Evolutionary conservation across 225 moss, liverwort and hornwort genomes (phyloP).

Genomic region (Climacium dendroides): DNA sequence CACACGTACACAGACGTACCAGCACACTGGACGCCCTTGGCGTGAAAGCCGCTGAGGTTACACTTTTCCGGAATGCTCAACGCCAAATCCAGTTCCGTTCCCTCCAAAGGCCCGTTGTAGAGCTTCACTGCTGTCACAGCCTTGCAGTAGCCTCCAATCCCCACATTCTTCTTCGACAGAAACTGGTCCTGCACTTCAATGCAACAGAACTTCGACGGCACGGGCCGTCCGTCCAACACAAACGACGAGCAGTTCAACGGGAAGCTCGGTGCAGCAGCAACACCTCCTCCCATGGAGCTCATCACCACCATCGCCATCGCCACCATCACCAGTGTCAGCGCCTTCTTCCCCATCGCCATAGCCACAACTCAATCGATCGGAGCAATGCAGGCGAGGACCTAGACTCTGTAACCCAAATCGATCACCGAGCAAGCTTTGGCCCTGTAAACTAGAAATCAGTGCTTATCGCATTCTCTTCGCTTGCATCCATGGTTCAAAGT

Average conservation of each 20-base stretch:
- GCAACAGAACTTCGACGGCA: slow-evolving; percentile 4
- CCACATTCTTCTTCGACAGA: background rate
- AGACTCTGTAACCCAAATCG: background rate
- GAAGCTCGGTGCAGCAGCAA: background rate
- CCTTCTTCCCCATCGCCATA: background rate
- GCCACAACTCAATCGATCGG: background rate
- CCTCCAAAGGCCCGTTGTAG: background rate
- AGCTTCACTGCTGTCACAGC: background rate
- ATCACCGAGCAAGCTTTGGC: background rate
- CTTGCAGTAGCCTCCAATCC: background rate
- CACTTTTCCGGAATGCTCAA: slow-evolving; percentile 8
- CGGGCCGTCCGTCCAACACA: background rate
- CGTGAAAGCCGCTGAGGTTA: background rate
- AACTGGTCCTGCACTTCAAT: slow-evolving; percentile 19
- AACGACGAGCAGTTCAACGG: background rate
- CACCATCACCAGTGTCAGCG: background rate
- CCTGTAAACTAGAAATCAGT: background rate
- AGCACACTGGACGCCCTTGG: background rate
- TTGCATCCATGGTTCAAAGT: background rate
- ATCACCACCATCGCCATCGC: background rate
- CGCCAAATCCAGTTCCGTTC: background rate
- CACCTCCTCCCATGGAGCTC: background rate
- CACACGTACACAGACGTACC: background rate
- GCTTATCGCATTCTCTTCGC: background rate
- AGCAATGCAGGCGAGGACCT: background rate